Conservation (phyloP, 805 yeast species). For the Saccharomyces eubayanus region DNA sequence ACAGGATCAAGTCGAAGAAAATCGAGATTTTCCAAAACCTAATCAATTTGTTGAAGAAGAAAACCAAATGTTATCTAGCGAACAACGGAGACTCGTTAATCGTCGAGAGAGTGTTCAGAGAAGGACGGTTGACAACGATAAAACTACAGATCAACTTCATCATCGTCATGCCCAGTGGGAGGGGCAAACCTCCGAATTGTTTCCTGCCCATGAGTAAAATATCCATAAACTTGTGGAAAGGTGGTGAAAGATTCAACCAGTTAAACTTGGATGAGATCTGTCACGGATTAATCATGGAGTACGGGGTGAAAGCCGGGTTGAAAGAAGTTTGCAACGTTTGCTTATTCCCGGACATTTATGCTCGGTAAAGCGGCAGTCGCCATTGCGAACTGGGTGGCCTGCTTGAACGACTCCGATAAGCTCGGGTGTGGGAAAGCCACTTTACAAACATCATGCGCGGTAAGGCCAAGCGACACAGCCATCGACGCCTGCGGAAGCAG, state of each 20-base stretch:
- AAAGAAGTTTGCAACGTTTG: neutral
- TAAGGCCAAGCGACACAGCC: neutral
- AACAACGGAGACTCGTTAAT: neutral
- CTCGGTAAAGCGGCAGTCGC: neutral
- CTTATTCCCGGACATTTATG: neutral
- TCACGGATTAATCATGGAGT: neutral
- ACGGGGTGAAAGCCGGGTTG: neutral
- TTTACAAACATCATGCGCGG: neutral
- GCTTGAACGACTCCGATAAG: neutral
- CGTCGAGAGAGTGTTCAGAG: neutral
- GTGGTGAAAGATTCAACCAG: neutral
- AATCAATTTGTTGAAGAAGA: neutral
- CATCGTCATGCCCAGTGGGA: neutral
- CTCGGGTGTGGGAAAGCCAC: neutral
- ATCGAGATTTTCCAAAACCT: neutral
- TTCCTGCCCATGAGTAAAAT: neutral
- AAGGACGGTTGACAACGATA: neutral
- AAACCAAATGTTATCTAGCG: neutral
- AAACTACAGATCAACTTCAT: neutral
- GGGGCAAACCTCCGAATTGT: neutral
- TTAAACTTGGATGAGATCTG: neutral
- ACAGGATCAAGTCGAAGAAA: neutral
- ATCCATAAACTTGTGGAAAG: neutral
- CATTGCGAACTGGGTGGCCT: neutral
- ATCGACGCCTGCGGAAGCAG: neutral